phyloP scores from a whole-genome alignment of 768 basidiomycete genomes.

The Baorangia bicolor region DNA sequence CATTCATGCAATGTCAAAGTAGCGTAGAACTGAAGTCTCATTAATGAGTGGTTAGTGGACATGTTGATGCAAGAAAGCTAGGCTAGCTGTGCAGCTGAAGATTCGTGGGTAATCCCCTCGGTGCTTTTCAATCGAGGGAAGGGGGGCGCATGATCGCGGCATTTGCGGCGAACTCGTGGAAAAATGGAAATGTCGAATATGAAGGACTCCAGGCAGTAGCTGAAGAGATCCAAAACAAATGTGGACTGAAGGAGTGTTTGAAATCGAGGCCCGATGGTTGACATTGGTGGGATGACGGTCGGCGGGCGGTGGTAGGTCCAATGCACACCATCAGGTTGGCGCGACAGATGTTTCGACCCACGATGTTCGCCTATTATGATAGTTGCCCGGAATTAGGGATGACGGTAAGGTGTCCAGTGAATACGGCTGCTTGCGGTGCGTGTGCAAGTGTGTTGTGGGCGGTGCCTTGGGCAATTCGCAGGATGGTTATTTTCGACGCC shows the following conservation, averaged over 20 bases:
- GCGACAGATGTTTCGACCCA: neutral
- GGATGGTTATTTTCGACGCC: neutral
- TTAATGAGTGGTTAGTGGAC: slow-evolving; percentile 1
- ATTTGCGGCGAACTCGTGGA: slow-evolving; percentile 15
- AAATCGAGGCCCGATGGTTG: neutral
- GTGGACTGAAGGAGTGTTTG: neutral
- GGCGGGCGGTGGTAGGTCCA: neutral
- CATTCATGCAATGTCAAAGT: neutral
- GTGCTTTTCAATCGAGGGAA: slow-evolving; percentile 14
- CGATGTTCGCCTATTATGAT: neutral
- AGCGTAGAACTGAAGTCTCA: neutral
- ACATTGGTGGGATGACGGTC: slow-evolving; percentile 1
- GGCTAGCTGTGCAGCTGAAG: neutral
- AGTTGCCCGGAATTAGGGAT: neutral
- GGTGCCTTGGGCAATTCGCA: slow-evolving; percentile 1
- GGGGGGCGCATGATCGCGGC: slow-evolving; percentile 15
- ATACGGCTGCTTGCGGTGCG: neutral
- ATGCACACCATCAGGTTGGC: neutral
- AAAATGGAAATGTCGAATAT: slow-evolving; percentile 6
- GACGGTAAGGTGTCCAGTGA: neutral
- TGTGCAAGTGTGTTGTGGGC: neutral
- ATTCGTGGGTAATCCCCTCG: slow-evolving; percentile 12
- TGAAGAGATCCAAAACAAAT: neutral
- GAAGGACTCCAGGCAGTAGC: neutral
- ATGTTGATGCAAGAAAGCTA: neutral